Evolutionary conservation across 805 yeast species (phyloP).

Genomic region (Wickerhamomyces bisporus): DNA sequence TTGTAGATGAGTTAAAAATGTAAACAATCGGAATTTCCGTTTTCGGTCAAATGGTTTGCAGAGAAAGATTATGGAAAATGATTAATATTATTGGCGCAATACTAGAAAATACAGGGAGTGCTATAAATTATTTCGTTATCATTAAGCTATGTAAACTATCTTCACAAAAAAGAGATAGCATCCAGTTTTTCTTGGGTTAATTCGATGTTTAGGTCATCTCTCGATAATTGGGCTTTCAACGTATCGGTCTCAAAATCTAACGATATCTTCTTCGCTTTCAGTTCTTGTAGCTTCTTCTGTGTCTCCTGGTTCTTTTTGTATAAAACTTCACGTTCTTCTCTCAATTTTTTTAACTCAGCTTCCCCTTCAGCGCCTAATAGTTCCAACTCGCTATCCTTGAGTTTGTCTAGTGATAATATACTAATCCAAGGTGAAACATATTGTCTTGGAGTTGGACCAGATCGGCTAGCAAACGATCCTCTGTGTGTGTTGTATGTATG

Average conservation of each 20-base stretch:
- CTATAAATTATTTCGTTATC: background rate
- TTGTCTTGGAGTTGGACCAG: background rate
- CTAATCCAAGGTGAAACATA: conserved; percentile 13
- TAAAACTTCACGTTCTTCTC: conserved; percentile 10
- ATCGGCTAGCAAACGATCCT: no score
- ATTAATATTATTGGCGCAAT: no score
- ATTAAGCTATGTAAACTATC: background rate
- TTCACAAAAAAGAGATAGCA: conserved; percentile 17
- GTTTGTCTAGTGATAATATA: conserved; percentile 6
- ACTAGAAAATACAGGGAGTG: background rate
- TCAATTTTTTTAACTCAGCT: conserved; percentile 3
- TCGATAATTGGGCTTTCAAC: conserved; percentile 23
- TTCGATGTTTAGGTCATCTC: conserved; percentile 29
- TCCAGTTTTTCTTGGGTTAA: conserved; percentile 32
- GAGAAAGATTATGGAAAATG: no score
- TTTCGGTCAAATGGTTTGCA: background rate
- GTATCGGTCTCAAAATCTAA: conserved; percentile 24
- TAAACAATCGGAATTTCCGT: no score
- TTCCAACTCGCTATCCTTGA: background rate
- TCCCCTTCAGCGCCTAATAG: conserved; percentile 1
- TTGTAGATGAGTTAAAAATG: no score
- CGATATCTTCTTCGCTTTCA: conserved; percentile 16
- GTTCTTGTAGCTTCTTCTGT: conserved; percentile 21
- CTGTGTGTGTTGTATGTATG: no score
- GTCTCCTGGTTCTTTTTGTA: conserved; percentile 18